These are phyloP conservation scores for Aspergillus affinis DNA, from an alignment of 495 filamentous ascomycete genomes.

Conservation along the genomic window DNA sequence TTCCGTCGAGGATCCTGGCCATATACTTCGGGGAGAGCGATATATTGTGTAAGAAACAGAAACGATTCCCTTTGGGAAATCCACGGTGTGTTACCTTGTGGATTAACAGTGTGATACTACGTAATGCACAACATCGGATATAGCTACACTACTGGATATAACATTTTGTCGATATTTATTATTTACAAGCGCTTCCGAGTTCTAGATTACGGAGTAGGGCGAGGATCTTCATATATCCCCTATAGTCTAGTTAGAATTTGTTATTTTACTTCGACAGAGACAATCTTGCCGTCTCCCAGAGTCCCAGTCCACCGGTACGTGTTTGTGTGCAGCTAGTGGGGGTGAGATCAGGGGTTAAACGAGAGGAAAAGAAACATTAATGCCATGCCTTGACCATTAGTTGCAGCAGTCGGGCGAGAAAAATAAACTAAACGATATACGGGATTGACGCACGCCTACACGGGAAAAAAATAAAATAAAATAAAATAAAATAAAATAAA, in stretches of 20 bases:
- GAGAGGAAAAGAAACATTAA: not conserved
- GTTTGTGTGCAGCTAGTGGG: not conserved
- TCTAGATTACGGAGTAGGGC: not conserved
- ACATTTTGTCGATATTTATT: no score
- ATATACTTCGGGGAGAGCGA: slow-evolving; percentile 5
- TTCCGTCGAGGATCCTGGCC: not conserved
- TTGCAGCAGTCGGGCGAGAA: not conserved
- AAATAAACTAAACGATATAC: slow-evolving; percentile 8
- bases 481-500: not conserved
- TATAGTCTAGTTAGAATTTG: not conserved
- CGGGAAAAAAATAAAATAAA: not conserved
- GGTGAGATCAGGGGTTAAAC: not conserved
- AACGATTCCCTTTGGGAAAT: not conserved
- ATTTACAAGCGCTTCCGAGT: no score
- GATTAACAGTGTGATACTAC: not conserved
- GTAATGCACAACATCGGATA: not conserved
- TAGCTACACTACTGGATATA: not conserved
- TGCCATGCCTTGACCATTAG: not conserved
- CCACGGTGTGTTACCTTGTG: not conserved
- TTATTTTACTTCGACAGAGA: not conserved
- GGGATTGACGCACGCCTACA: not conserved
- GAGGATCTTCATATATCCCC: not conserved
- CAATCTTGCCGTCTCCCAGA: not conserved
- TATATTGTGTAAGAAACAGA: slow-evolving; percentile 16
- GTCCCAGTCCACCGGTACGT: not conserved